These are phyloP conservation scores for Eremothecium gossypii DNA, from an alignment of 1,139 yeast species.

Conservation along the genomic window DNA sequence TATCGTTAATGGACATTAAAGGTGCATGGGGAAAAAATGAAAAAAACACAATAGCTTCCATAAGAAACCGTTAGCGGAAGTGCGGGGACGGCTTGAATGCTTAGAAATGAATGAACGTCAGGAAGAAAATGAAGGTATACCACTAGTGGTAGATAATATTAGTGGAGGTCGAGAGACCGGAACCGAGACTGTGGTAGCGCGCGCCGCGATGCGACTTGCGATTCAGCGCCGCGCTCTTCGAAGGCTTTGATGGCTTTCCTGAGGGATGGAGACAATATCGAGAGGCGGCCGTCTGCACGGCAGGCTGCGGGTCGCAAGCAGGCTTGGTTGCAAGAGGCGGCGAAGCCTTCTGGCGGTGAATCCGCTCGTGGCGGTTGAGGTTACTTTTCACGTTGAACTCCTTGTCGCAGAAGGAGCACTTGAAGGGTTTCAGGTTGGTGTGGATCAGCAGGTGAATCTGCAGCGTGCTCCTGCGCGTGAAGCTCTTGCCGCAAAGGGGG, in stretches of 20 bases:
- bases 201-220: too few species aligned
- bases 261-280: neutral
- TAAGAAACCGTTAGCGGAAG: too few species aligned
- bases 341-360: constrained; percentile 3
- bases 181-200: too few species aligned
- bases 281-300: neutral
- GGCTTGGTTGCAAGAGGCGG: neutral
- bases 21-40: neutral
- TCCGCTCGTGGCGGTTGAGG: constrained; percentile 7
- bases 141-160: too few species aligned
- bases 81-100: neutral
- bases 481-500: constrained; percentile 7
- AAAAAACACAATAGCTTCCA: neutral
- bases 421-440: constrained; percentile 6
- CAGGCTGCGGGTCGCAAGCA: neutral
- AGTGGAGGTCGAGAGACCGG: too few species aligned
- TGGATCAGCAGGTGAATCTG: constrained; percentile 8
- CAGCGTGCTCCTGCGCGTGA: constrained; percentile 7
- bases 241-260: too few species aligned
- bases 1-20: neutral
- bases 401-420: constrained; percentile 6
- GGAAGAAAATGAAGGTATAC: neutral
- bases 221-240: too few species aligned
- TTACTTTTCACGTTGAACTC: constrained; percentile 8
- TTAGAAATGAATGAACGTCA: neutral